Conservation (phyloP, 148 eudicot species). For the Heliosperma pusillum region DNA sequence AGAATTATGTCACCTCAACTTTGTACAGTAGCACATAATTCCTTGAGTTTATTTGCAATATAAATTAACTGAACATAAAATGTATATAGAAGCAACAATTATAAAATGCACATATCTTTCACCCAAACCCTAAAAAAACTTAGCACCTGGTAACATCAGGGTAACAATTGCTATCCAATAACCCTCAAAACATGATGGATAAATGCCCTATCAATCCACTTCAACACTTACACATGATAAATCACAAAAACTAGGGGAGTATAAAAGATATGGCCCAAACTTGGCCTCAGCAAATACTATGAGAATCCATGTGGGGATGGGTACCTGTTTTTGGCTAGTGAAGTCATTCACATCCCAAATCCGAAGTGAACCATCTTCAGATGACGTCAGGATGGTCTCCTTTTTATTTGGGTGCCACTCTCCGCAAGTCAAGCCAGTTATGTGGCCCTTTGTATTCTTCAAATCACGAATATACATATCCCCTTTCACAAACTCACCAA, state of each 20-base stretch:
- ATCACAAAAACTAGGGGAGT: not conserved
- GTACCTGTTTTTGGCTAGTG: slow-evolving; percentile 92
- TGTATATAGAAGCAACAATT: not conserved
- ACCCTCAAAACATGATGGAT: not conserved
- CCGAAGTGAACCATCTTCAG: slow-evolving; percentile 96
- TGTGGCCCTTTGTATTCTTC: slow-evolving; percentile 97
- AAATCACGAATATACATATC: slow-evolving; percentile 99
- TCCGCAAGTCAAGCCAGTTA: slow-evolving; percentile 92
- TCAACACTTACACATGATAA: no score
- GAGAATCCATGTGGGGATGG: not conserved
- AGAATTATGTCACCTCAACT: no score
- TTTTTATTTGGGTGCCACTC: slow-evolving; percentile 92
- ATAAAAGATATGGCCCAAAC: not conserved
- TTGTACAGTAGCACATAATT: not conserved
- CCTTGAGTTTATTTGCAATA: slow-evolving; percentile 1
- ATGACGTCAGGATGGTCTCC: slow-evolving; percentile 85
- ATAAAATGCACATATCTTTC: not conserved
- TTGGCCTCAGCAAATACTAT: not conserved
- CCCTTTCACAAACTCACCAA: slow-evolving; percentile 91
- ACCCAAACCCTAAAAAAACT: not conserved
- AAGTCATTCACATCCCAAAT: slow-evolving; percentile 99
- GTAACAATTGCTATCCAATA: no score
- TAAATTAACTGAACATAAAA: not conserved
- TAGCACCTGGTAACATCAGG: no score
- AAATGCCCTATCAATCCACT: not conserved